A percentile compares a stretch with the other conserved stretches of the same genome.
phyloP scores from a whole-genome alignment of 352 stramenopile species.

The Pythium folliculosum region DNA sequence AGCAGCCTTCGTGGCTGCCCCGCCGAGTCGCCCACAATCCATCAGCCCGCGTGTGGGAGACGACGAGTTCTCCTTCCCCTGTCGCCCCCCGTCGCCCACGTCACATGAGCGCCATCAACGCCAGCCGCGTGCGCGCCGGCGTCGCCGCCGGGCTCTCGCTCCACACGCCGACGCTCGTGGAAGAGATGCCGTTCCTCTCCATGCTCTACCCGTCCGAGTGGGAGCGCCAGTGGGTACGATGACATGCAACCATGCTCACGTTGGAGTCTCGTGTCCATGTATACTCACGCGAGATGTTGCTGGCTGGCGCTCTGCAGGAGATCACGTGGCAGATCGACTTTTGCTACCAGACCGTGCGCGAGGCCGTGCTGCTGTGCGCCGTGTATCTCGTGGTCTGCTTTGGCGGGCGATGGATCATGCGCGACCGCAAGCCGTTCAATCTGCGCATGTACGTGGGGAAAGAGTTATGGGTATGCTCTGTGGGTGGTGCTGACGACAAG shows the following conservation, averaged over 20 bases:
- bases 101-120: conserved; percentile 2
- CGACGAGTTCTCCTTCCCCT: neutral
- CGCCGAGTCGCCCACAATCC: conserved; percentile 11
- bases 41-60: conserved; percentile 3
- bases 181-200: conserved; percentile 55
- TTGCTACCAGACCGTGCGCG: conserved; percentile 62
- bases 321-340: conserved; percentile 72
- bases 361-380: conserved; percentile 61
- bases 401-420: conserved; percentile 73
- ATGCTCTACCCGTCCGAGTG: conserved; percentile 68
- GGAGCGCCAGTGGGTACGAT: conserved; percentile 70
- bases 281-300: too few species aligned
- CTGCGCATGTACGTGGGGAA: conserved; percentile 53
- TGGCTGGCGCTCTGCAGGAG: conserved; percentile 30
- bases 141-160: conserved; percentile 17
- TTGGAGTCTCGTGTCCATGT: neutral
- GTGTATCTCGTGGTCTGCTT: conserved; percentile 82
- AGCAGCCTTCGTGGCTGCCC: neutral
- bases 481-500: neutral
- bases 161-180: conserved; percentile 38
- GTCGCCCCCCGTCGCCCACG: neutral
- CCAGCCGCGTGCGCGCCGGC: conserved; percentile 3
- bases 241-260: neutral
- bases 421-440: conserved; percentile 76
- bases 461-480: neutral